Evolutionary conservation across 805 yeast genomes (phyloP).

Genomic region (Candida loeiensis): DNA sequence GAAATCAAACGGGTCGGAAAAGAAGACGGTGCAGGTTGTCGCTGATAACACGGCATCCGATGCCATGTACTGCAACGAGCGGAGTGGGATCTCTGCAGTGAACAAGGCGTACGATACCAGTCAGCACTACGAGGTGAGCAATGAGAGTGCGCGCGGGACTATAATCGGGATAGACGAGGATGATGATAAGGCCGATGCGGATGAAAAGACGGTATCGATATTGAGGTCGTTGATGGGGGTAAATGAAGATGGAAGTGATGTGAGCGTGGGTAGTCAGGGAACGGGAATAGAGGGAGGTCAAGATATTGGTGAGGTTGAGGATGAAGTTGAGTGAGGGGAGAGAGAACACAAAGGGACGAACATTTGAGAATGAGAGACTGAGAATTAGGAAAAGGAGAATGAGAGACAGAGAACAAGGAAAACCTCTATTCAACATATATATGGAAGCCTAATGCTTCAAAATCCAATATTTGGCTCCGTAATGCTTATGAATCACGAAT

Average conservation of each 20-base stretch:
- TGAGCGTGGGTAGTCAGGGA: not conserved
- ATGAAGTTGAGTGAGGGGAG: too few relatives aligned
- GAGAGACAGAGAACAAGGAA: too few relatives aligned
- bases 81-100: slow-evolving; percentile 13
- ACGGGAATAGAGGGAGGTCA: not conserved
- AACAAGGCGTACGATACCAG: slow-evolving; percentile 13
- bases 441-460: too few relatives aligned
- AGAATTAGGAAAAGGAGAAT: too few relatives aligned
- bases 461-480: too few relatives aligned
- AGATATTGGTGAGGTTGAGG: too few relatives aligned
- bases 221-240: not conserved
- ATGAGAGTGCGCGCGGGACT: slow-evolving; percentile 12
- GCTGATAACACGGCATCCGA: not conserved
- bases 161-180: slow-evolving; percentile 3
- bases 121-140: slow-evolving; percentile 7
- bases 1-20: slow-evolving; percentile 16
- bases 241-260: not conserved
- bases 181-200: not conserved
- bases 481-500: too few relatives aligned
- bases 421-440: too few relatives aligned
- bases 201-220: not conserved
- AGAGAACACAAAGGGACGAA: too few relatives aligned
- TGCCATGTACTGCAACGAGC: slow-evolving; percentile 7
- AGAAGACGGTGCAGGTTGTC: not conserved
- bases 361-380: not conserved